phyloP scores from a whole-genome alignment of 768 basidiomycete genomes.

The Amanita fuliginea region DNA sequence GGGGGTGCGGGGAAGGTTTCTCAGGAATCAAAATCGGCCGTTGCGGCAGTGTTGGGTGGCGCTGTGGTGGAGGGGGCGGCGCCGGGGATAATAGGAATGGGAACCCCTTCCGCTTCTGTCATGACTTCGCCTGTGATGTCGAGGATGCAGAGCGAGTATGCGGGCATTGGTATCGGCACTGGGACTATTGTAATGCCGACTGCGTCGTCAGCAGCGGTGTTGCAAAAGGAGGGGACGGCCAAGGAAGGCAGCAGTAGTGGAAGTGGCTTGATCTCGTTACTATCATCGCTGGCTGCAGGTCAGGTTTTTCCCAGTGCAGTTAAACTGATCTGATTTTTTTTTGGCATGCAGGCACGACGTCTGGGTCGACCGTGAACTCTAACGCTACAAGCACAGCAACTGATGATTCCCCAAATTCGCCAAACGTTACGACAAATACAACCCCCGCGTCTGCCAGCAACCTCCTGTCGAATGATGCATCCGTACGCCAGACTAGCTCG shows the following conservation, averaged over 20 bases:
- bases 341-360: not conserved
- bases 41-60: not conserved
- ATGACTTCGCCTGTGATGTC: constrained; percentile 43
- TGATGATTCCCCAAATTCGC: not conserved
- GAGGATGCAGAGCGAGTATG: constrained; percentile 46
- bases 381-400: not conserved
- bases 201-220: not conserved
- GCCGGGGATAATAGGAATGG: not conserved
- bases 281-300: constrained; percentile 2
- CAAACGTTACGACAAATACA: not conserved
- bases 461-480: not conserved
- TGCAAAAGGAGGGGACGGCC: not conserved
- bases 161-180: not conserved
- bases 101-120: constrained; percentile 11
- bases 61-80: constrained; percentile 23
- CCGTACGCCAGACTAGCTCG: not conserved
- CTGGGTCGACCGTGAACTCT: not conserved
- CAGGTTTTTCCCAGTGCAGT: not conserved
- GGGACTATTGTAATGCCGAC: not conserved
- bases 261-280: constrained; percentile 4
- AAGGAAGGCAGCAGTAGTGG: not conserved
- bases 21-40: not conserved
- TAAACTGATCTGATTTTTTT: not conserved
- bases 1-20: not conserved
- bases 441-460: not conserved